Evolutionary conservation across 345 rosid genomes (phyloP), one percentile per base, ranked within the genome.

Genomic region (Pugionium cornutum): DNA sequence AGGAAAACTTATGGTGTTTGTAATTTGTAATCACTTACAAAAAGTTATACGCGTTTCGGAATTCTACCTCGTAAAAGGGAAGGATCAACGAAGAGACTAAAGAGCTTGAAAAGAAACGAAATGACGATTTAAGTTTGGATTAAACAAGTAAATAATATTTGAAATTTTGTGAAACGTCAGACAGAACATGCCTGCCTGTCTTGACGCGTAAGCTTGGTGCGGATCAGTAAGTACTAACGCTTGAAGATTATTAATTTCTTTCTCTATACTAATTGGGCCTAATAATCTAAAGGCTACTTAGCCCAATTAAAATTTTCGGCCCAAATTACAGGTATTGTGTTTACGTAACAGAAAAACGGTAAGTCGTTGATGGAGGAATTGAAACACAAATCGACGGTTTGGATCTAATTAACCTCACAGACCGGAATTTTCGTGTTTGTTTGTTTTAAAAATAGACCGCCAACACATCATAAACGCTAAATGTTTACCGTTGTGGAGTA

Each of bases 141-240:
- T 70, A 36, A 44, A 30, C 26, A 35, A 64, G 59, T 51, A 42
- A 29, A 49, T 40, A 39, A 32, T 47, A 50, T 43, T 59, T 73
- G 49, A 51, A 58, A 8, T 5, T 41, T 53, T 41, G 10, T n/a
- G 18, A 29, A 27, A 58, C 46, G 77, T 61, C 68, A 33, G 73
- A 73, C 73, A 67, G 73, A 53, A 74, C 73, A 67, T 61, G 77
- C 58, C 46, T 61, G 63, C 73, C 68, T 74, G 73, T 67, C 77
- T 73, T 51, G 32, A 64, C 75, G 70, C 75, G 75, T 42, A n/a
- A 34, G 39, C 48, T 53, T 29, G 48, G 68, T 59, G 45, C 73
- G 56, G 42, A 49, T 58, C 31, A 67, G 48, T 40, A 31, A 1
- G 33, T 11, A 30, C 18, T 8, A 39, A 33, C 27, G 9, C 6